Evolutionary conservation across 176 grass and related monocot species (phyloP).

Genomic region (Oryza punctata): DNA sequence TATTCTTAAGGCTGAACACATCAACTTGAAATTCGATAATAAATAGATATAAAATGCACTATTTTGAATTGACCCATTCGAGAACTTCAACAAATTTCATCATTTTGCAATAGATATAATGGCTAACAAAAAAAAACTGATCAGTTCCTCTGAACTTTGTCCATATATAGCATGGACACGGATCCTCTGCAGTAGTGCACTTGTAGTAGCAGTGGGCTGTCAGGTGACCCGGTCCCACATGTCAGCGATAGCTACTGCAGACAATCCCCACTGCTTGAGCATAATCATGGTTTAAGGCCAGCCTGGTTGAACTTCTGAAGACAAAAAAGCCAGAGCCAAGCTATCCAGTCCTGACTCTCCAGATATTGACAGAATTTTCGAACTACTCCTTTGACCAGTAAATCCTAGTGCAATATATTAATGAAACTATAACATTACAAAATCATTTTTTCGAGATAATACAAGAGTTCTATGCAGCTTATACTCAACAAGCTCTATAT

Average conservation of each 20-base stretch:
- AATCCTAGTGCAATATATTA: not conserved
- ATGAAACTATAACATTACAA: not conserved
- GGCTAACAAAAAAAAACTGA: not conserved
- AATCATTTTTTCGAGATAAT: not conserved
- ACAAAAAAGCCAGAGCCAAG: not conserved
- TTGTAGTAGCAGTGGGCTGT: too few species aligned
- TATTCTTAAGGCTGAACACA: not conserved
- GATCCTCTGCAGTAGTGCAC: too few species aligned
- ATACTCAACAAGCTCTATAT: conserved; percentile 29
- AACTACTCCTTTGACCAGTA: not conserved
- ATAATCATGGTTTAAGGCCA: not conserved
- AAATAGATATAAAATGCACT: not conserved
- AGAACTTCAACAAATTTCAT: not conserved
- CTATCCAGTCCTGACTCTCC: not conserved
- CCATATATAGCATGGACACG: too few species aligned
- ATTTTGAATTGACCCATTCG: not conserved
- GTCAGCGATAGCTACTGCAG: too few species aligned
- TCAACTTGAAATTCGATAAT: not conserved
- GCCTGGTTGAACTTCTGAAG: not conserved
- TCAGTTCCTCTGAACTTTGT: not conserved
- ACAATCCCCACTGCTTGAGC: not conserved
- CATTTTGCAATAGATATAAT: not conserved
- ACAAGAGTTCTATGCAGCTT: not conserved
- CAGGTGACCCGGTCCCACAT: too few species aligned
- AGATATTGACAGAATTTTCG: not conserved